Evolutionary conservation across 164 flowering plant species (phyloP).

Genomic region (Akebia trifoliata): DNA sequence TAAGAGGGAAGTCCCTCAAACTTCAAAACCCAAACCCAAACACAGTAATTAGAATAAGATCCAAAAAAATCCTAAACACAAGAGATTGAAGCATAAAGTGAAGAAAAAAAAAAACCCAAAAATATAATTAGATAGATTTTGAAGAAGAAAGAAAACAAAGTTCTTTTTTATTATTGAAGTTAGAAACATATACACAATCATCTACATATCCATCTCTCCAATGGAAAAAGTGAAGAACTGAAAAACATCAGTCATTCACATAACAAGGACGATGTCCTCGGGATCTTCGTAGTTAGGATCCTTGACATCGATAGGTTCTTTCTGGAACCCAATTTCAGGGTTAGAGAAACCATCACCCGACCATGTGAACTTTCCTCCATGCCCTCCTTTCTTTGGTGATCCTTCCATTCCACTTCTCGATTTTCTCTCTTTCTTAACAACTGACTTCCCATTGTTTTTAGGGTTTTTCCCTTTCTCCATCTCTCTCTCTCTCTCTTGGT

Average conservation of each 20-base stretch:
- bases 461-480: constrained; percentile 33
- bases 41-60: too few relatives aligned
- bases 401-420: constrained; percentile 53
- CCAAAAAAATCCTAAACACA: too few relatives aligned
- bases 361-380: constrained; percentile 69
- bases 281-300: constrained; percentile 71
- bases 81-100: too few relatives aligned
- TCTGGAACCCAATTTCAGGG: constrained; percentile 27
- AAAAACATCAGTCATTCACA: too few relatives aligned
- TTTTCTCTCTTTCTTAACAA: constrained; percentile 43
- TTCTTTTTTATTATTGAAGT: too few relatives aligned
- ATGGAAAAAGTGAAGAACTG: too few relatives aligned
- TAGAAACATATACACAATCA: too few relatives aligned
- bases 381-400: constrained; percentile 65
- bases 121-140: not conserved
- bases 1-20: too few relatives aligned
- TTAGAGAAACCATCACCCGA: constrained; percentile 32
- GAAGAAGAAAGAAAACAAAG: not conserved
- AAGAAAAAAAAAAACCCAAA: too few relatives aligned
- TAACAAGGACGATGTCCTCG: too few relatives aligned
- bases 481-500: not conserved
- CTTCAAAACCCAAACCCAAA: too few relatives aligned
- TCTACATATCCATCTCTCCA: too few relatives aligned
- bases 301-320: constrained; percentile 28
- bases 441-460: constrained; percentile 24